These are phyloP conservation scores for Posidonia oceanica DNA, from an alignment of 116 monocot genomes.

Conservation along the genomic window DNA sequence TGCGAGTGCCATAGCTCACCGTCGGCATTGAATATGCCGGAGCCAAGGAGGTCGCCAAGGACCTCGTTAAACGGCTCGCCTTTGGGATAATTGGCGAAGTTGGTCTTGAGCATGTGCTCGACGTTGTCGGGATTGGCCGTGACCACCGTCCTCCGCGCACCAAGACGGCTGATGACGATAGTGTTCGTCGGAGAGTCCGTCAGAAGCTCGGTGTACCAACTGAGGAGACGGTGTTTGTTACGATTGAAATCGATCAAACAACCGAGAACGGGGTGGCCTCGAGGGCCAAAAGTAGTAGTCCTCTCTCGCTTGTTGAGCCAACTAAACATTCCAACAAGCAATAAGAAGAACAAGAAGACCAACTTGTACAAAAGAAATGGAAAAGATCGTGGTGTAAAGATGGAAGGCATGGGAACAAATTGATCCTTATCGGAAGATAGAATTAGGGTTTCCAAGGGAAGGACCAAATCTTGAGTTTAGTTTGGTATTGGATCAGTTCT, in stretches of 20 bases:
- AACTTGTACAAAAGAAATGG: no score
- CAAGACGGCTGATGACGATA: slow-evolving; percentile 30
- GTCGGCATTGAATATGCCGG: slow-evolving; percentile 70
- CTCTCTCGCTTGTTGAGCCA: no score
- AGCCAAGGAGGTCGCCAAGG: slow-evolving; percentile 62
- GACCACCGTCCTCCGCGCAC: slow-evolving; percentile 43
- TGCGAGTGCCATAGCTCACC: slow-evolving; percentile 47
- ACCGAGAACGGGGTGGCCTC: slow-evolving; percentile 30
- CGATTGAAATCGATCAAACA: slow-evolving; percentile 35
- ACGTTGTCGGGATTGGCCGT: slow-evolving; percentile 60
- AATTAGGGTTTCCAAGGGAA: no score
- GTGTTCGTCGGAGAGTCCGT: slow-evolving; percentile 38
- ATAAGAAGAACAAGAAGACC: no score
- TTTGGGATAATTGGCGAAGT: slow-evolving; percentile 71
- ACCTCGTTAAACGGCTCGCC: slow-evolving; percentile 45
- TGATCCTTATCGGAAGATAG: no score
- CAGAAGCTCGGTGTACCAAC: slow-evolving; percentile 65
- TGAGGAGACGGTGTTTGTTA: slow-evolving; percentile 37
- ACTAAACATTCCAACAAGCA: no score
- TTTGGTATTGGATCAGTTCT: no score
- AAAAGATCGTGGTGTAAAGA: no score
- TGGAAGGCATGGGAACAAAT: no score
- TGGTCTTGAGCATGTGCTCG: slow-evolving; percentile 48
- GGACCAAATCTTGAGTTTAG: no score
- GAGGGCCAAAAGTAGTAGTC: not conserved